These are phyloP conservation scores for Pichia inconspicua DNA, from an alignment of 1,139 yeast genomes.

Conservation along the genomic window DNA sequence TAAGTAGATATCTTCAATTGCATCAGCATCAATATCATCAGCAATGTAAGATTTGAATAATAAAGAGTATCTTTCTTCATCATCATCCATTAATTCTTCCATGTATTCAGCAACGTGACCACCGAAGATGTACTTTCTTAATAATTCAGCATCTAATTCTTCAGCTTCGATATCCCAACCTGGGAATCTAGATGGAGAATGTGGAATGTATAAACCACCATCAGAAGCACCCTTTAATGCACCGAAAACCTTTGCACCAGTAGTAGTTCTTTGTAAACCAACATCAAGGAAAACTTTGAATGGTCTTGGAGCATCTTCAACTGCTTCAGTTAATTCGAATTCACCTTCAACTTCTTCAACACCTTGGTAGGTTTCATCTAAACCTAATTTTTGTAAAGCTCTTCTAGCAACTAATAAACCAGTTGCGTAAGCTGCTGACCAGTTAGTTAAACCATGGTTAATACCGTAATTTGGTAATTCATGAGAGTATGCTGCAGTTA, in stretches of 20 bases:
- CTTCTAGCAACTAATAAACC: slow-evolving; percentile 99
- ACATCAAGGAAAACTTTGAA: slow-evolving; percentile 99
- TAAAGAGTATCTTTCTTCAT: slow-evolving; percentile 97
- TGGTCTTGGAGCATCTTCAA: slow-evolving; percentile 99
- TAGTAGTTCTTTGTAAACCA: slow-evolving; percentile 99
- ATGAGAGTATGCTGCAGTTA: slow-evolving; percentile 97
- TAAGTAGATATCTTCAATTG: slow-evolving; percentile 88
- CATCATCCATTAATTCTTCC: slow-evolving; percentile 99
- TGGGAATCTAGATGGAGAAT: slow-evolving; percentile 99
- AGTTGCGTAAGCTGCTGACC: slow-evolving; percentile 99
- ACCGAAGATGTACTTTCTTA: slow-evolving; percentile 93
- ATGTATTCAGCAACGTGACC: slow-evolving; percentile 99
- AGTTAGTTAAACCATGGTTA: slow-evolving; percentile 98
- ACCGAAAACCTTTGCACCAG: slow-evolving; percentile 99
- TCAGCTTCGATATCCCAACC: slow-evolving; percentile 99
- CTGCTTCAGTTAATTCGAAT: slow-evolving; percentile 96
- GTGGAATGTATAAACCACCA: slow-evolving; percentile 99
- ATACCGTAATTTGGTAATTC: slow-evolving; percentile 98
- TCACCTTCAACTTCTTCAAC: slow-evolving; percentile 99
- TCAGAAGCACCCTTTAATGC: slow-evolving; percentile 99
- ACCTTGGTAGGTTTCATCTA: slow-evolving; percentile 97
- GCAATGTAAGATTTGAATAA: slow-evolving; percentile 95
- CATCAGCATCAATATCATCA: slow-evolving; percentile 96
- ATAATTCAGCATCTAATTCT: slow-evolving; percentile 95
- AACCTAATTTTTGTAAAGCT: slow-evolving; percentile 94